Base-by-base conservation (phyloP, 352 stramenopile genomes). In the Globisporangium megalacanthum region DNA sequence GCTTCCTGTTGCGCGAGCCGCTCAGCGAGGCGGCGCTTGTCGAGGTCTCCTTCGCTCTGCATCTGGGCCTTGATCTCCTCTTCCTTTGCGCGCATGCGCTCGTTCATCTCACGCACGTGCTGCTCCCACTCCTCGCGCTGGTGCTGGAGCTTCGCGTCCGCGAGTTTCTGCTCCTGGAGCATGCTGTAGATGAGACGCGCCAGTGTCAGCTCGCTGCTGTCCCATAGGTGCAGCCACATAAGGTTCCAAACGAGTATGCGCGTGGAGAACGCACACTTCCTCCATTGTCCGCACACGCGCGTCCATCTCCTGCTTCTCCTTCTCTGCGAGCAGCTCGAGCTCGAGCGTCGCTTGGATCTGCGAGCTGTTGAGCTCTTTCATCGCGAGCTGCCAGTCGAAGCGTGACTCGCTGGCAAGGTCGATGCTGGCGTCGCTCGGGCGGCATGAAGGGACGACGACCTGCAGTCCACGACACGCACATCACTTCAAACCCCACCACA, bases 251-350 rank as follows among this genome's bases (percentile, higher is more conserved):
- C 47, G 22, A 25, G 46, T 17, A 29, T 14, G 5, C 10, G 19
- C 1, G 25, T 29, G 25, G 25, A 29, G 5, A 4, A 64, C 77
- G 35, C 65, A 88, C 78, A 84, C 64, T 44, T 87, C 78, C 46
- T 89, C 75, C 83, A 91, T 92, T 46, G 79, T 75, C 49, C 78
- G 80, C 58, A 90, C 81, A 6, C 70, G 61, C 2, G 56, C 55
- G 49, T 95, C 83, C 79, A 92, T 95, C 56, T 92, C 85, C 15
- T 70, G 68, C 22, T 89, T 89, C 37, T 92, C 83, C 29, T 77
- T 76, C 61, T 85, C 77, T 6, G 77, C 81, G 19, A 82, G 62
- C 3, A 56, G 71, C 58, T 86, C 77, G 11, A 82, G 62, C 31
- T 88, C 79, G 10, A 85, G 55, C 9, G 78, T 82, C 0, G 65